Evolutionary conservation across 2,329 filamentous ascomycete species (phyloP).

Genomic region (Byssochlamys sp.): DNA sequence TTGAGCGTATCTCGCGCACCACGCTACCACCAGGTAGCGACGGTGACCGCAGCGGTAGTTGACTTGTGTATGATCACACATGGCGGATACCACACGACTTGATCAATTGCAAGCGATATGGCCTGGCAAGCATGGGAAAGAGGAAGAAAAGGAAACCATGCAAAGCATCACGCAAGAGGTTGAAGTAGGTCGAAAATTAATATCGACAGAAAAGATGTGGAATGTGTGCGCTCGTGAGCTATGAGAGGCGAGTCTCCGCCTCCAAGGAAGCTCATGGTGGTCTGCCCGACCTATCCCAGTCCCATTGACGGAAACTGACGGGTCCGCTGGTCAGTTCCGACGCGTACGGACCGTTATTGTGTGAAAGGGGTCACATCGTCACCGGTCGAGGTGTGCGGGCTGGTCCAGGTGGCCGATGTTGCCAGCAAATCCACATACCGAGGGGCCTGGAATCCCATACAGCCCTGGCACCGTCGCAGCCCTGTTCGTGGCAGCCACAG

Average conservation of each 20-base stretch:
- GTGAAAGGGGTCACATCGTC: neutral
- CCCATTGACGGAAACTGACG: neutral
- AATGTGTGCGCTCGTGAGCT: neutral
- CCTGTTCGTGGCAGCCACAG: neutral
- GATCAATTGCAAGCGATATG: neutral
- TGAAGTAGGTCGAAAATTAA: conserved; percentile 1
- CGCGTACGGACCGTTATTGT: neutral
- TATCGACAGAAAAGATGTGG: conserved; percentile 3
- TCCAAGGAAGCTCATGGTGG: neutral
- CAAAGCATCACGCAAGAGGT: conserved; percentile 1
- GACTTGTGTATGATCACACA: conserved; percentile 54
- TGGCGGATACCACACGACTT: conserved; percentile 17
- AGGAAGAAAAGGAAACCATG: neutral
- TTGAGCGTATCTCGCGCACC: conserved; percentile 42
- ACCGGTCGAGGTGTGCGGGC: neutral
- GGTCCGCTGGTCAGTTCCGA: neutral
- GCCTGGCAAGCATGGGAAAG: neutral
- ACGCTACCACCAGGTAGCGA: conserved; percentile 47
- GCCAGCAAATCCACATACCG: neutral
- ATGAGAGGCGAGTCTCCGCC: neutral
- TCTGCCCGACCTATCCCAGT: neutral
- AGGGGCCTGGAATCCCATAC: neutral
- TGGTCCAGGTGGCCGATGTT: neutral
- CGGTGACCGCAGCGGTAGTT: conserved; percentile 48
- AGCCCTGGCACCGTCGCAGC: neutral